These are phyloP conservation scores for Dichomitus squalens DNA, from an alignment of 1,284 basidiomycete genomes.

Conservation along the genomic window DNA sequence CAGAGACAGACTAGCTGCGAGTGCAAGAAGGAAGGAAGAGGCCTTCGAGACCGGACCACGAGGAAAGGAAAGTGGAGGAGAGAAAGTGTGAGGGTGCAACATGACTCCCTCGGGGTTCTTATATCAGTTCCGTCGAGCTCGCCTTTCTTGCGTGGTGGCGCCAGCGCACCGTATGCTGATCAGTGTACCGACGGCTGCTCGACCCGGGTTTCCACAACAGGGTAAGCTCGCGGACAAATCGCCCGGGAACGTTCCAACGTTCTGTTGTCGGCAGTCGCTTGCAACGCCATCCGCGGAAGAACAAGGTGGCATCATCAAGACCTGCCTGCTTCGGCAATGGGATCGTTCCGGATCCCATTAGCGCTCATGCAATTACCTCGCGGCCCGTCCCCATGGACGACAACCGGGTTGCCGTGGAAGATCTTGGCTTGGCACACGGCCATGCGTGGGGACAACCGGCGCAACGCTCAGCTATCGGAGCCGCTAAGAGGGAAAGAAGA, in stretches of 20 bases:
- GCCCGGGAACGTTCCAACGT: conserved; percentile 15
- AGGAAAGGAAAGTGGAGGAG: conserved; percentile 25
- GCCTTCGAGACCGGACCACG: conserved; percentile 28
- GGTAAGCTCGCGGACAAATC: background rate
- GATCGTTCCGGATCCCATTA: background rate
- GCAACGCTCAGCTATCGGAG: too few relatives aligned
- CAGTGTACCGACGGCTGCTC: background rate
- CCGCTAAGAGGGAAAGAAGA: too few relatives aligned
- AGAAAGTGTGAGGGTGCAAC: conserved; percentile 9
- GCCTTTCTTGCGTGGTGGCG: background rate
- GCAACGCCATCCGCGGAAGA: conserved; percentile 2
- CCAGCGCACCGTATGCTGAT: background rate
- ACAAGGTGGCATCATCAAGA: conserved; percentile 4
- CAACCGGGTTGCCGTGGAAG: background rate
- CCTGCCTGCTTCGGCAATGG: conserved; percentile 6
- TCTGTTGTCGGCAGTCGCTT: conserved; percentile 19
- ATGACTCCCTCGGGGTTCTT: background rate
- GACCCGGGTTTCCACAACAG: background rate
- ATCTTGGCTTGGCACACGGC: background rate
- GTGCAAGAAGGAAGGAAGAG: conserved; percentile 22
- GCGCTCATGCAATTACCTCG: background rate
- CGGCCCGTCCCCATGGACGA: background rate
- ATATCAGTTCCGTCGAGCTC: background rate
- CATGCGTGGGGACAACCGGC: background rate
- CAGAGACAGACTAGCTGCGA: conserved; percentile 26